phyloP scores from a whole-genome alignment of 768 basidiomycete genomes.

The Tylopilus sp. region DNA sequence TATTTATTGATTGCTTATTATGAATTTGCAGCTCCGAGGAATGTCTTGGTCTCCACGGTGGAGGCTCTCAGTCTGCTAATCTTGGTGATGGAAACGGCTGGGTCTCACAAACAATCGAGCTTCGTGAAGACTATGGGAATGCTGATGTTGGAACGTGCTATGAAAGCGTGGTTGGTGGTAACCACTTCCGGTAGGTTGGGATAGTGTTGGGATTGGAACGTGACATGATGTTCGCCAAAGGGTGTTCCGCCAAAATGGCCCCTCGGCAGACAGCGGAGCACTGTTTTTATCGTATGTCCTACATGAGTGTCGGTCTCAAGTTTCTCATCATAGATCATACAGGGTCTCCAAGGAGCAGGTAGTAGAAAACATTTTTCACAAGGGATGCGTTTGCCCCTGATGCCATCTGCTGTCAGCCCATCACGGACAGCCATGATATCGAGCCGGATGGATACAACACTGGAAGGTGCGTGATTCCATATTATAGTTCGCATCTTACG shows the following conservation, averaged over 20 bases:
- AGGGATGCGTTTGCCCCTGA: not conserved
- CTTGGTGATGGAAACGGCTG: conserved; percentile 47
- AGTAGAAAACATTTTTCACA: not conserved
- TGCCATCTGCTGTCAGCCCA: conserved; percentile 19
- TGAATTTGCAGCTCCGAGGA: conserved; percentile 36
- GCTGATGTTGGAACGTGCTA: conserved; percentile 38
- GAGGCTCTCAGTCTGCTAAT: conserved; percentile 37
- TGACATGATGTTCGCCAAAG: conserved; percentile 15
- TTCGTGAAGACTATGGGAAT: conserved; percentile 41
- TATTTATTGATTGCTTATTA: conserved; percentile 8
- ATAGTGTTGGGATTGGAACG: not conserved
- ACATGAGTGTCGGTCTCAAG: not conserved
- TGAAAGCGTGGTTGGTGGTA: conserved; percentile 43
- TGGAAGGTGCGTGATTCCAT: conserved; percentile 33
- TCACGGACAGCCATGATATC: conserved; percentile 38
- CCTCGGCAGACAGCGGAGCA: conserved; percentile 42
- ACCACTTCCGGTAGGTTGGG: conserved; percentile 41
- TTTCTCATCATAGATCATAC: not conserved
- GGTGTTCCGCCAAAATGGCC: conserved; percentile 57
- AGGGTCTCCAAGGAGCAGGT: conserved; percentile 49
- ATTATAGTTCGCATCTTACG: not conserved
- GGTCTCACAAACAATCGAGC: conserved; percentile 41
- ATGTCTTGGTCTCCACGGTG: conserved; percentile 36
- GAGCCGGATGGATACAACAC: conserved; percentile 46
- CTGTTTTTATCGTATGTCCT: conserved; percentile 49